Base-by-base conservation (phyloP, 768 basidiomycete species). In the Mycena floridula region DNA sequence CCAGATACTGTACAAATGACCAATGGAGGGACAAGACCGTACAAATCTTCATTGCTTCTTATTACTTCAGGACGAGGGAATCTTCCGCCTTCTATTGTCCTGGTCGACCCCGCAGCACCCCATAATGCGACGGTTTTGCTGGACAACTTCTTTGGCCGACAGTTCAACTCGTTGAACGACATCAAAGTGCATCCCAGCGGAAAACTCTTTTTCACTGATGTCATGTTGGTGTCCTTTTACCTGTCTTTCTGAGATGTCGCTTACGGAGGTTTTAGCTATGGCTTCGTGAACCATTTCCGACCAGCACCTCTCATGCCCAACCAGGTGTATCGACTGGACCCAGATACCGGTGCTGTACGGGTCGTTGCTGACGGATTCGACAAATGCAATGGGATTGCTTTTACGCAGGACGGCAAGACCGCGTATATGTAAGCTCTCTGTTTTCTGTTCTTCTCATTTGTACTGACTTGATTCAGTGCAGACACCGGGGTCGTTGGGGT, bases 141-240 rank as follows among this genome's bases (percentile, higher is more conserved):
- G 47, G 84, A 89, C 62, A 90, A 89, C 63, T 87, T 74, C 62
- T 85, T 77, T 53, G 87, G 87, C 2, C 68, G 85, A 3, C 86
- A 88, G 51, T 91, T 89, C 64, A 89, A 85, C 61, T 87, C 87
- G 1, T 59, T 90, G 41, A 87, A 89, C 58, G 88, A 92, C 50
- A 69, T 84, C 47, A 88, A 85, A 53, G 66, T 88, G 3, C 80
- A 87, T 42, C 85, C 83, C 2, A 82, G 73, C 49, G 79, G 79
- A 1, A 41, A 36, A 18, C 25, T 58, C 27, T 58, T 54, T 24
- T 58, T 55, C 45, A 55, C 54, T 5, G 55, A 58, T 43, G 44
- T 43, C 21, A 45, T 44, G 60, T 80, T 59, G 35, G 75, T 62
- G 23, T 24, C 37, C 25, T 37, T 22, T 16, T 28, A 28, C 23